Evolutionary conservation across 768 basidiomycete species (phyloP), one percentile per base, ranked within the genome.

Genomic region (Pulveroboletus frians): DNA sequence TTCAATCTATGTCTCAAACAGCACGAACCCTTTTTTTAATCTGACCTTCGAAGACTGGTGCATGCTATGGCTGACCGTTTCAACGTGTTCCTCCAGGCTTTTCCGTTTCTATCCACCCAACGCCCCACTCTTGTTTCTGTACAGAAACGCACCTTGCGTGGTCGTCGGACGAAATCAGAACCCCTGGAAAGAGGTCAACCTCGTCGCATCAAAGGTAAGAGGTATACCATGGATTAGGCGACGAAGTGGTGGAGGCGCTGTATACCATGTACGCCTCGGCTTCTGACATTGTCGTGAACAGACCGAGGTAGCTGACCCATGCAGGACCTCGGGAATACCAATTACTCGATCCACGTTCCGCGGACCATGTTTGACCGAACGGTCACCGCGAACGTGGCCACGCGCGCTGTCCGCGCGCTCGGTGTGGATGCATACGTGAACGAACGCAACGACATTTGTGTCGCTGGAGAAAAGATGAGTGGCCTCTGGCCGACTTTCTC

Each of bases 161-260:
- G 78, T 99, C 46, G 90, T 98, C 47, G 95, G 95, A 0, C 75
- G 95, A 45, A 94, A 97, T 65, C 96, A 99, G 73, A 97, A 96
- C 57, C 95, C 94, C 14, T 98, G 95, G 95, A 96, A 92, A 64
- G 95, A 99, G 62, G 83, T 93, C 56, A 94, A 95, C 58, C 76
- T 94, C 42, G 52, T 63, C 6, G 75, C 79, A 1, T 72, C 92
- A 6, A 66, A 70, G 10, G 49, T 66, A 37, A 66, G 73, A 52
- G 74, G 72, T 4, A 76, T 92, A 15, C 89, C 89, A 0, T 88
- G 91, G 61, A 77, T 98, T 29, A 75, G 95, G 35, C 74, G 95
- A 47, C 75, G 87, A 47, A 94, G 92, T 56, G 96, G 95, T 8
- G 95, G 95, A 14, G 95, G 95, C 11, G 90, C 95, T 0, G 95